Evolutionary conservation across 73 alveolate genomes (phyloP).

Genomic region (Tetrahymena malaccensis): DNA sequence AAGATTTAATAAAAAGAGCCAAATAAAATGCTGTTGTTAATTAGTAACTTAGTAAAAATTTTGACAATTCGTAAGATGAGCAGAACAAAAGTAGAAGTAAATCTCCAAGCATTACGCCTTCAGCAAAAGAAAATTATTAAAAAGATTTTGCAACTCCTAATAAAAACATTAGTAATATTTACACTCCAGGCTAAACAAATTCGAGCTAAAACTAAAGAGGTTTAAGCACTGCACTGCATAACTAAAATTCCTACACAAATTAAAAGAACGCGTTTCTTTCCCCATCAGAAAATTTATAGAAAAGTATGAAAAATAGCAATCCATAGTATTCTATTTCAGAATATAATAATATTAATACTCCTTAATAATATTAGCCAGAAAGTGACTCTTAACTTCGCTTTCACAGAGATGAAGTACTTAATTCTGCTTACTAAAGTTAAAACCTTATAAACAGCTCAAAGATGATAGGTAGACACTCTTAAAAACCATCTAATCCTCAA

Average conservation of each 20-base stretch:
- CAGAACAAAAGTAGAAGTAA: neutral
- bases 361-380: neutral
- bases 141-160: neutral
- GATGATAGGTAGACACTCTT: neutral
- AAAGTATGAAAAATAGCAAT: neutral
- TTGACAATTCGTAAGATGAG: neutral
- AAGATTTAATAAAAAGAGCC: neutral
- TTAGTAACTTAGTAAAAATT: neutral
- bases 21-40: neutral
- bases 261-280: neutral
- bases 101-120: neutral
- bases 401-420: neutral
- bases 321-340: neutral
- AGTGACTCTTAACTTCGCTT: neutral
- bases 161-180: neutral
- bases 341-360: neutral
- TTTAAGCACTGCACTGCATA: neutral
- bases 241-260: neutral
- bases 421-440: neutral
- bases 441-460: neutral
- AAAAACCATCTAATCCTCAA: neutral
- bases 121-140: neutral
- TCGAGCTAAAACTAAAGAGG: neutral
- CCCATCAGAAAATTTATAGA: neutral
- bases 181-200: neutral